A percentile compares a stretch with the other conserved stretches of the same genome.
Evolutionary conservation across 2,329 filamentous ascomycete genomes (phyloP).

Genomic region (Monilinia vaccinii-corymbosi): DNA sequence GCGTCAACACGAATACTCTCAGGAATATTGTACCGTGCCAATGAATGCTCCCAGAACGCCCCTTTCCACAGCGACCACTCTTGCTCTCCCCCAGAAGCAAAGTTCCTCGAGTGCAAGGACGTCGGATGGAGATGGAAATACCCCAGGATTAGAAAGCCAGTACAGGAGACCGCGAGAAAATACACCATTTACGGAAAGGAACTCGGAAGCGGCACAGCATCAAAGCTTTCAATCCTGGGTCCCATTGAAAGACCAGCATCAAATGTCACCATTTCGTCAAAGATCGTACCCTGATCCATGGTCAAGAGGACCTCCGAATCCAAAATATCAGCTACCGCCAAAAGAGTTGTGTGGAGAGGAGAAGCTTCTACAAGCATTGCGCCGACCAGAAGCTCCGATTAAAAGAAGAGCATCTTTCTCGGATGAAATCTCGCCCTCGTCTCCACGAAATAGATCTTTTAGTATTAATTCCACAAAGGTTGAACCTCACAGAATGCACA

Average conservation of each 20-base stretch:
- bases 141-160: neutral
- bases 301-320: neutral
- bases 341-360: neutral
- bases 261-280: neutral
- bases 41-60: neutral
- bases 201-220: neutral
- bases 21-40: constrained; percentile 1
- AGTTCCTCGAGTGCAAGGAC: neutral
- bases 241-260: neutral
- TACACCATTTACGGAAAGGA: neutral
- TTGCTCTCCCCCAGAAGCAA: neutral
- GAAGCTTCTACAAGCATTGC: neutral
- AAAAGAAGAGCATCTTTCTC: neutral
- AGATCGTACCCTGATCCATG: neutral
- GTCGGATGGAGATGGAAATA: neutral
- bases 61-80: neutral
- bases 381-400: neutral
- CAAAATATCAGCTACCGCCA: neutral
- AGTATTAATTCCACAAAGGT: neutral
- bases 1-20: neutral
- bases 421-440: neutral
- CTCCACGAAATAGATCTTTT: neutral
- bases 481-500: neutral
- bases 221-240: neutral
- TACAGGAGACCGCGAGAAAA: neutral